Base-by-base conservation (phyloP, 202 grass and related monocot species). In the Brachypodium distachyon region DNA sequence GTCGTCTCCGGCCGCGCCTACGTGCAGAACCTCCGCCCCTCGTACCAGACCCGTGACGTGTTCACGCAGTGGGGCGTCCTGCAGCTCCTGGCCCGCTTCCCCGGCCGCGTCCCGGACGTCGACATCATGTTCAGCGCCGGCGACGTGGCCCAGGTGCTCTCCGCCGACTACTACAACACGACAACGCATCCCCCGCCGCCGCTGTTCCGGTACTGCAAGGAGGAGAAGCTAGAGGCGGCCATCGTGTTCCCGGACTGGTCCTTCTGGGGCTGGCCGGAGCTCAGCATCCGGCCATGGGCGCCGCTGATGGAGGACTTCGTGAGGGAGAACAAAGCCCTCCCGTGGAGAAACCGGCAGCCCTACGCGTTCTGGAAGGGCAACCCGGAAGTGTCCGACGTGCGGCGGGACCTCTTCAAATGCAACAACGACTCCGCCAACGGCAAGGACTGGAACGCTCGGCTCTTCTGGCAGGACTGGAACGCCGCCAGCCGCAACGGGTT, bases 171-270 rank as follows among this genome's bases (percentile, higher is more conserved):
- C 75, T 14, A n/a, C n/a, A n/a, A n/a, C n/a, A n/a, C 43, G 12
- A 0, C n/a, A n/a, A 7, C 5, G 55, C n/a, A 39, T 3, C 79
- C 4, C 31, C 52, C 6, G 68, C 89, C 89, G 29, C 92, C 89
- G 12, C 83, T 96, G 31, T 92, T 92, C 82, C 92, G 86, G 31
- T 96, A 96, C 87, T 85, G 83, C 81, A 96, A 89, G 81, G 86
- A 92, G 18, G 22, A 16, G 13, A 74, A 86, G 69, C 36, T 89
- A 4, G 89, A 89, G 1, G 37, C 17, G 12, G 43, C 43, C 70
- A 29, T 96, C 68, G 56, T 92, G 11, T 96, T 91, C 69, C 89
- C 92, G 12, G 92, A 96, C 84, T 96, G 92, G 92, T 96, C 89
- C 14, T 93, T 90, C 90, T 93, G 90, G 90, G 90, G 90, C 1